Evolutionary conservation across 1,139 yeast species (phyloP).

Genomic region (Schizosaccharomyces versatilis): DNA sequence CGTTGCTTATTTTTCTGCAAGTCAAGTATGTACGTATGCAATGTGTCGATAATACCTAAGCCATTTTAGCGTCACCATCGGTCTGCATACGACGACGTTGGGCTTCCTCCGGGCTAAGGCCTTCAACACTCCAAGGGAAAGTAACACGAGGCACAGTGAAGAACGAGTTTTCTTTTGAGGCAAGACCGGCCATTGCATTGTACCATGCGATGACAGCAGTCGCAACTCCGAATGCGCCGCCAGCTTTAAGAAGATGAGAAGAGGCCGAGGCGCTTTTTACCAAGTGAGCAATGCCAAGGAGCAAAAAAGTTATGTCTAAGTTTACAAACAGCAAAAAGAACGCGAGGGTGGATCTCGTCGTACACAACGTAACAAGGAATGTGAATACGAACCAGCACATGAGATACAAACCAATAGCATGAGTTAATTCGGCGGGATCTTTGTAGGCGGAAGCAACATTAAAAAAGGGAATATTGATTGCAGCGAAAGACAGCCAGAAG

Average conservation of each 20-base stretch:
- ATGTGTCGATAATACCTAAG: too few relatives aligned
- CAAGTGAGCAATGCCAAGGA: constrained; percentile 41
- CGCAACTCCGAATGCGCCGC: constrained; percentile 59
- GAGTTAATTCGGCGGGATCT: constrained; percentile 22
- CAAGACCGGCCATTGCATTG: constrained; percentile 79
- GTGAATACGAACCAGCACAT: constrained; percentile 69
- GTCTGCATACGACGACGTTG: neutral
- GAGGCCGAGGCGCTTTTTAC: constrained; percentile 17
- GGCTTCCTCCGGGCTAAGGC: neutral
- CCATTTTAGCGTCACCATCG: neutral
- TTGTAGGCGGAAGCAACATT: constrained; percentile 42
- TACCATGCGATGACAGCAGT: constrained; percentile 72
- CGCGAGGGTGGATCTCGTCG: constrained; percentile 60
- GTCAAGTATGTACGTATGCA: too few relatives aligned
- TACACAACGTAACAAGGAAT: constrained; percentile 39
- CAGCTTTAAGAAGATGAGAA: constrained; percentile 34
- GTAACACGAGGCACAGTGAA: constrained; percentile 10
- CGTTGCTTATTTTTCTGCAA: too few relatives aligned
- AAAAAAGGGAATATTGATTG: constrained; percentile 48
- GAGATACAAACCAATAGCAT: constrained; percentile 53
- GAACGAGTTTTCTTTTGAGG: constrained; percentile 32
- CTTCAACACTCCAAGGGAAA: constrained; percentile 10
- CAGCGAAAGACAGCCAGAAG: constrained; percentile 66
- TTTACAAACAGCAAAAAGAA: constrained; percentile 47
- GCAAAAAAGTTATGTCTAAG: constrained; percentile 42